Evolutionary conservation across 106 monocot species (phyloP).

Genomic region (Platanthera zijinensis): DNA sequence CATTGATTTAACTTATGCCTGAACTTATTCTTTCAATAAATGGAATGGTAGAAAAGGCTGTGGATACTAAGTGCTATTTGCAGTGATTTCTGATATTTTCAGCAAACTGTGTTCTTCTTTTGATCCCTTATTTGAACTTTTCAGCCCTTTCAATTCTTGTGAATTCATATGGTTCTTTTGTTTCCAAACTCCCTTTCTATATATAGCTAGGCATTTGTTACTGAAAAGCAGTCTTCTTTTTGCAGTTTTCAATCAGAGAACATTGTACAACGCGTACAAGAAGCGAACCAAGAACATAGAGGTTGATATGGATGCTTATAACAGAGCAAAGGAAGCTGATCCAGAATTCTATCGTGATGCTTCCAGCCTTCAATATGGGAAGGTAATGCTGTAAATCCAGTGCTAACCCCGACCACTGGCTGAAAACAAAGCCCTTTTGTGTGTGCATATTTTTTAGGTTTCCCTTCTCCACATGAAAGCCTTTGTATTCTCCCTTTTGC

Average conservation of each 20-base stretch:
- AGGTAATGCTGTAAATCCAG: conserved; percentile 24
- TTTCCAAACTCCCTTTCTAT: neutral
- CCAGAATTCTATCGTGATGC: conserved; percentile 94
- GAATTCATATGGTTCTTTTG: neutral
- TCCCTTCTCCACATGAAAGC: neutral
- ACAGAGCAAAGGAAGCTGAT: conserved; percentile 84
- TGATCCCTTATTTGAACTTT: neutral
- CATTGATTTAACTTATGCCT: neutral
- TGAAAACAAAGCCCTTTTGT: neutral
- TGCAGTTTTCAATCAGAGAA: conserved; percentile 96
- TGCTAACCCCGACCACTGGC: too few species aligned
- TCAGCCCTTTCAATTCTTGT: neutral
- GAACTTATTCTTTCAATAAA: neutral
- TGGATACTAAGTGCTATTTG: neutral
- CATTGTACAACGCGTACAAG: conserved; percentile 86
- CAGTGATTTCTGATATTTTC: neutral
- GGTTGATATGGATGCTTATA: conserved; percentile 88
- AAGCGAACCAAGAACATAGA: conserved; percentile 86
- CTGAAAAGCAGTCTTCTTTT: neutral
- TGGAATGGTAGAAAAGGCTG: neutral
- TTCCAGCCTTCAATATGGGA: conserved; percentile 96
- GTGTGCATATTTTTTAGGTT: neutral
- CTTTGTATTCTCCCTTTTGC: neutral
- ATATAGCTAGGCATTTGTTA: neutral
- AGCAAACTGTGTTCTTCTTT: neutral